phyloP scores from a whole-genome alignment of 225 moss, liverwort and hornwort species.

The Antitrichia curtipendula region DNA sequence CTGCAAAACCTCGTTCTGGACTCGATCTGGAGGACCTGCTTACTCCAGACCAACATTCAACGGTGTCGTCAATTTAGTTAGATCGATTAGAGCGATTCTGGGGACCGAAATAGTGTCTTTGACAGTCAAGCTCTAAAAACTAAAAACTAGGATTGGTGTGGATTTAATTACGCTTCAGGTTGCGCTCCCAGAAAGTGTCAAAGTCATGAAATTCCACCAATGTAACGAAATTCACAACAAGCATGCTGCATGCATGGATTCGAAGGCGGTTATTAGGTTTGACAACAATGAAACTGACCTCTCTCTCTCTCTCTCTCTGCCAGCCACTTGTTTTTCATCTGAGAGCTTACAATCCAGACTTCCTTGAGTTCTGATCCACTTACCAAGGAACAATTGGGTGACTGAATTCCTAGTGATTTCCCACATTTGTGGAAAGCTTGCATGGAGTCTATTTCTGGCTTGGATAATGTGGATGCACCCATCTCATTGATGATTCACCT shows the following conservation, averaged over 20 bases:
- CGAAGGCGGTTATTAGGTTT: neutral
- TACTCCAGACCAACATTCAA: neutral
- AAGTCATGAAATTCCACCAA: neutral
- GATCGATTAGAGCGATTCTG: neutral
- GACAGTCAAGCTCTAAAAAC: neutral
- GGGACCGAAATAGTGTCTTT: neutral
- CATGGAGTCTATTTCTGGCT: conserved; percentile 66
- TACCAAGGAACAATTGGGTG: conserved; percentile 7
- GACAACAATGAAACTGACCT: neutral
- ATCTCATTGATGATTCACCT: conserved; percentile 47
- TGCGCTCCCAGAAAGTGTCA: neutral
- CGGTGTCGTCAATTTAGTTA: neutral
- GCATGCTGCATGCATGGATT: neutral
- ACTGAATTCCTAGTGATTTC: neutral
- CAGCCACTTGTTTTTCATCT: neutral
- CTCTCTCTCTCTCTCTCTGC: neutral
- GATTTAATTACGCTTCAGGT: neutral
- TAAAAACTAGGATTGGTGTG: neutral
- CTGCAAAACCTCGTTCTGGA: neutral
- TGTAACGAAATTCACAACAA: neutral
- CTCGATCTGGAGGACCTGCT: neutral
- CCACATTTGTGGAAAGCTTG: conserved; percentile 23
- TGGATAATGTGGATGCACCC: conserved; percentile 28
- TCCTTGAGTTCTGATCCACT: neutral
- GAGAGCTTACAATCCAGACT: neutral